Base-by-base conservation (phyloP, 108 stramenopile species). In the Chaetoceros muelleri region DNA sequence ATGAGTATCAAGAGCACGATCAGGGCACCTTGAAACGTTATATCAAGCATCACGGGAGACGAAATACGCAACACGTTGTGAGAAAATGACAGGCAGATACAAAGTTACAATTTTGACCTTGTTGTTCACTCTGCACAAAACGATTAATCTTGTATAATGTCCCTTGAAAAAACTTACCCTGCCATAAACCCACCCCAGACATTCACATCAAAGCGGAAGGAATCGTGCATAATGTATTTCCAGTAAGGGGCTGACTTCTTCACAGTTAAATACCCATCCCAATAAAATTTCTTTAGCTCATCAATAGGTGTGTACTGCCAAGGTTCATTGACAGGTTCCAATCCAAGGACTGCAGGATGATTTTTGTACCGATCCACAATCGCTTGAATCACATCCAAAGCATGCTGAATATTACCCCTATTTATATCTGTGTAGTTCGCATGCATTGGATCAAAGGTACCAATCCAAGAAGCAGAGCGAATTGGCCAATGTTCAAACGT, bases 141-240 rank as follows among this genome's bases (percentile, higher is more conserved):
- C n/a, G n/a, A n/a, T n/a, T n/a, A n/a, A n/a, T n/a, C n/a, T n/a
- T n/a, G n/a, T n/a, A n/a, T n/a, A n/a, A n/a, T n/a, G n/a, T n/a
- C n/a, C n/a, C n/a, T n/a, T 2, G n/a, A 46, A 49, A n/a, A 24
- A 13, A 72, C 74, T 60, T 66, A 82, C 66, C 82, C 84, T 26
- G 53, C 68, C 89, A 95, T 92, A 61, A 95, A 93, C 24, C 88
- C 91, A 61, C 91, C 90, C 95, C 95, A 96, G 26, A 89, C 65
- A 40, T 70, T 67, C 7, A 82, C 61, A 70, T 84, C 85, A 59
- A 96, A 87, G 16, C 89, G 74, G 66, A 96, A 96, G 3, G 84
- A 84, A 73, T 96, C 95, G 70, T 96, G 95, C 83, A 96, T 92
- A 25, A 96, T 73, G 54, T 89, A 92, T 50, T 91, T 91, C 95